Evolutionary conservation across 805 yeast species (phyloP).

Genomic region (Helenozyma baotianmanensis): DNA sequence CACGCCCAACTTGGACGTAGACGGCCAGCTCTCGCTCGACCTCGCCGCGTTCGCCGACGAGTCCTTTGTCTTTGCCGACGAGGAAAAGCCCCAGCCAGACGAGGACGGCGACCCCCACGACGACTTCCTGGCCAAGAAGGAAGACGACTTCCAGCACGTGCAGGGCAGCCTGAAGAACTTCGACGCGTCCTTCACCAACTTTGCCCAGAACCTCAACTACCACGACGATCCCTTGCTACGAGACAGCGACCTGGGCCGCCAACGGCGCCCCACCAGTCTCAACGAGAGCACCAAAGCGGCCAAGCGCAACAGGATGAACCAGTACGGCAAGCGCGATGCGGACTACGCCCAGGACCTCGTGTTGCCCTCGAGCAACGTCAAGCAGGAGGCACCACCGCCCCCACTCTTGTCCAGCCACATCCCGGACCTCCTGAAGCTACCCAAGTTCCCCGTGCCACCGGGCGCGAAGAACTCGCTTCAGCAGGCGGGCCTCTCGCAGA

Average conservation of each 20-base stretch:
- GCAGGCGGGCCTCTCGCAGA: constrained; percentile 61
- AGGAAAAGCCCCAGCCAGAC: constrained; percentile 52
- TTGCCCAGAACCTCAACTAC: no score
- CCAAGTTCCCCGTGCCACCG: constrained; percentile 65
- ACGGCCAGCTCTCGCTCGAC: constrained; percentile 46
- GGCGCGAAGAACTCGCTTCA: constrained; percentile 63
- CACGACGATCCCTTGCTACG: no score
- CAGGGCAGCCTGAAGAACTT: no score
- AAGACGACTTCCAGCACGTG: no score
- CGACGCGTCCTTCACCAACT: no score
- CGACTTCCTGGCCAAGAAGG: constrained; percentile 1
- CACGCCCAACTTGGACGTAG: constrained; percentile 38
- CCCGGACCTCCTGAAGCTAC: constrained; percentile 34
- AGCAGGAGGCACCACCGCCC: neutral
- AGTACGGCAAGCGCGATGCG: no score
- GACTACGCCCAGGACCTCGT: no score
- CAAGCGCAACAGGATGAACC: constrained; percentile 7
- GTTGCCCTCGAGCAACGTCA: no score
- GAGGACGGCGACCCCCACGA: constrained; percentile 14
- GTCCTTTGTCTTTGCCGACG: constrained; percentile 76
- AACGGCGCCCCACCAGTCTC: neutral
- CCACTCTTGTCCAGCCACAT: constrained; percentile 1
- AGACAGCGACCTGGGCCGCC: no score
- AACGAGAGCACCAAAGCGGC: constrained; percentile 10
- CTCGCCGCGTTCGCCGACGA: constrained; percentile 82